Evolutionary conservation across 2,329 filamentous ascomycete species (phyloP), one percentile per base, ranked within the genome.

Genomic region (Microdochium trichocladiopsis): DNA sequence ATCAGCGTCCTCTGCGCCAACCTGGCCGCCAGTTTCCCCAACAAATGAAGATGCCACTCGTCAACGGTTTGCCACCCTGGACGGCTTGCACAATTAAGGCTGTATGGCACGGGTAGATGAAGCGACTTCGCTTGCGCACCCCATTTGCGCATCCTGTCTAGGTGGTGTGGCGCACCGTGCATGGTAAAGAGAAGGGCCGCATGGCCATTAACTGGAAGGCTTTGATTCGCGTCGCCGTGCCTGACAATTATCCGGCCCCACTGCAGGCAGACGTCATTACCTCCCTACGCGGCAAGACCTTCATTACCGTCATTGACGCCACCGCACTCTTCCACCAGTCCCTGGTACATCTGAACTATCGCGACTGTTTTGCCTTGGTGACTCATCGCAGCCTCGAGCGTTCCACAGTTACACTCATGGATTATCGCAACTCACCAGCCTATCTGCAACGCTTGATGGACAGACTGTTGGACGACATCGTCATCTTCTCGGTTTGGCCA

Each of bases 131-230:
- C n/a, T n/a, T n/a, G n/a, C n/a, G n/a, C 2, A 43, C 50, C 1
- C 52, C 52, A 5, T 54, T 54, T 18, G 50, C 45, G 3, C 45
- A 37, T 21, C 52, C 52, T 2, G 37, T 36, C 18, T 54, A 51
- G 14, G 52, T 54, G 2, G 50, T 50, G 1, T 54, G 52, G 49
- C 41, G 33, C 4, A 49, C 12, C 4, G 50, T 47, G 3, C 47
- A 45, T 2, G 50, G 52, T 2, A 25, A 45, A 28, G 31, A 47
- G 18, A 54, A 54, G 37, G 52, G 52, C n/a, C 14, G 52, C 10
- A 50, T 51, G 1, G 52, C 51, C 18, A 33, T 54, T 12, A 50
- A 51, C 21, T 48, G 51, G 2, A 1, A 50, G 22, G 43, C 24
- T 1, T 24, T 51, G 8, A 54, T 51, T 25, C 33, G 49, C 14